These are phyloP conservation scores for Huntiella abstrusa DNA, from an alignment of 2,329 filamentous ascomycete genomes.

Conservation along the genomic window DNA sequence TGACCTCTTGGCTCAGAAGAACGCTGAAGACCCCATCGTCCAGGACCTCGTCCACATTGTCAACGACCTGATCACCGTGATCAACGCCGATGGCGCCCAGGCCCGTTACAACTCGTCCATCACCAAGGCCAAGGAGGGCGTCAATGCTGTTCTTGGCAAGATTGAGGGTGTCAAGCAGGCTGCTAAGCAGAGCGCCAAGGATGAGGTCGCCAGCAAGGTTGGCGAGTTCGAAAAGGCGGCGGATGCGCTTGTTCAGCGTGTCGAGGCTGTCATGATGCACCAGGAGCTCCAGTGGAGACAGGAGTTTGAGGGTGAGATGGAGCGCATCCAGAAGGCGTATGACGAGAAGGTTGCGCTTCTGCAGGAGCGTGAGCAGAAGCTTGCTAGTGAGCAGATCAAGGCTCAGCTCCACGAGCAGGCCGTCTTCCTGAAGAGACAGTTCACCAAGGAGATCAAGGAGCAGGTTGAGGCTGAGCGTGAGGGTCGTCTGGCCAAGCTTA, in stretches of 20 bases:
- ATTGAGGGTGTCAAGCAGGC: slow-evolving; percentile 55
- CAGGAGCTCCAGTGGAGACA: slow-evolving; percentile 71
- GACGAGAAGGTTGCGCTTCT: slow-evolving; percentile 63
- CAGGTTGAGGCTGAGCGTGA: slow-evolving; percentile 79
- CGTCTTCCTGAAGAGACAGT: slow-evolving; percentile 69
- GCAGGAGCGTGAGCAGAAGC: slow-evolving; percentile 56
- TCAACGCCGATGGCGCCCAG: slow-evolving; percentile 70
- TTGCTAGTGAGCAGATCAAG: slow-evolving; percentile 64
- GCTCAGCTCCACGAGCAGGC: slow-evolving; percentile 85
- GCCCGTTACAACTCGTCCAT: slow-evolving; percentile 63
- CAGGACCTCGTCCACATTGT: slow-evolving; percentile 89
- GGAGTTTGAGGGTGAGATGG: slow-evolving; percentile 75
- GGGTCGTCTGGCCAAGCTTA: slow-evolving; percentile 69
- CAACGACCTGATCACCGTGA: slow-evolving; percentile 85
- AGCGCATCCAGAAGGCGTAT: slow-evolving; percentile 58
- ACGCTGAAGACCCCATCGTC: slow-evolving; percentile 69
- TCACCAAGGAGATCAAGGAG: slow-evolving; percentile 56
- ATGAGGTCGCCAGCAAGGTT: slow-evolving; percentile 52
- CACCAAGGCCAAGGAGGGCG: slow-evolving; percentile 66
- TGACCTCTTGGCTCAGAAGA: slow-evolving; percentile 55
- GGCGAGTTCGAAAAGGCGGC: slow-evolving; percentile 74
- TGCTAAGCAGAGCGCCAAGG: slow-evolving; percentile 51
- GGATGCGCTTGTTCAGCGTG: slow-evolving; percentile 68
- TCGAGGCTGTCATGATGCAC: slow-evolving; percentile 62
- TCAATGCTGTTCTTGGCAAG: slow-evolving; percentile 59